Conservation (phyloP, 441 rosid species). For the Corymbia citriodora region DNA sequence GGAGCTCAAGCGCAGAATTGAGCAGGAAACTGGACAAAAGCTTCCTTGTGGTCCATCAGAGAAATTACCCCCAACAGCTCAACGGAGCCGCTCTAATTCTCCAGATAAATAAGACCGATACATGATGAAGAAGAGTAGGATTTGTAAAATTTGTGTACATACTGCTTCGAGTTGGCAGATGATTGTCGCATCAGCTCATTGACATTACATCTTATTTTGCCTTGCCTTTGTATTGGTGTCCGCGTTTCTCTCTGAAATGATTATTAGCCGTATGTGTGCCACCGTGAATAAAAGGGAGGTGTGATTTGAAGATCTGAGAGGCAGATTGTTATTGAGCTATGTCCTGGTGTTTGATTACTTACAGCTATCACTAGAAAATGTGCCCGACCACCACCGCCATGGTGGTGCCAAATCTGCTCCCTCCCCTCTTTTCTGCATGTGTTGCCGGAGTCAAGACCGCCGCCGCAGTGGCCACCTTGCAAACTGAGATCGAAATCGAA, state of each 20-base stretch:
- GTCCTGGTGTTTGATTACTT: background rate
- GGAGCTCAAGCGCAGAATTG: conserved; percentile 67
- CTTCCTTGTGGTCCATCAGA: conserved; percentile 73
- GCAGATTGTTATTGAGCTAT: background rate
- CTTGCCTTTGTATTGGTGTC: background rate
- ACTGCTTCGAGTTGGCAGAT: background rate
- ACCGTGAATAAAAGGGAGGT: background rate
- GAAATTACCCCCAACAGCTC: conserved; percentile 71
- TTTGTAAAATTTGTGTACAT: background rate
- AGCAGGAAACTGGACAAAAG: conserved; percentile 52
- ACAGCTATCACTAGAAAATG: background rate
- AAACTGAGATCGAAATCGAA: background rate
- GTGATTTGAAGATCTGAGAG: background rate
- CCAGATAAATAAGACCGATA: background rate
- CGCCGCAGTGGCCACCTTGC: background rate
- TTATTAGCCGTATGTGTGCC: background rate
- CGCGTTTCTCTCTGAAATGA: background rate
- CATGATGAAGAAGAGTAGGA: background rate
- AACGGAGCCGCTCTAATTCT: conserved; percentile 6
- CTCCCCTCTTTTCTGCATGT: background rate
- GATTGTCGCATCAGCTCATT: background rate
- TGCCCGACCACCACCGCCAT: background rate
- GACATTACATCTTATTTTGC: background rate
- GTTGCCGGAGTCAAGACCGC: background rate
- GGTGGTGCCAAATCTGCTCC: background rate